Conservation (phyloP, 768 basidiomycete genomes). For the Tylopilus rubrobrunneus region DNA sequence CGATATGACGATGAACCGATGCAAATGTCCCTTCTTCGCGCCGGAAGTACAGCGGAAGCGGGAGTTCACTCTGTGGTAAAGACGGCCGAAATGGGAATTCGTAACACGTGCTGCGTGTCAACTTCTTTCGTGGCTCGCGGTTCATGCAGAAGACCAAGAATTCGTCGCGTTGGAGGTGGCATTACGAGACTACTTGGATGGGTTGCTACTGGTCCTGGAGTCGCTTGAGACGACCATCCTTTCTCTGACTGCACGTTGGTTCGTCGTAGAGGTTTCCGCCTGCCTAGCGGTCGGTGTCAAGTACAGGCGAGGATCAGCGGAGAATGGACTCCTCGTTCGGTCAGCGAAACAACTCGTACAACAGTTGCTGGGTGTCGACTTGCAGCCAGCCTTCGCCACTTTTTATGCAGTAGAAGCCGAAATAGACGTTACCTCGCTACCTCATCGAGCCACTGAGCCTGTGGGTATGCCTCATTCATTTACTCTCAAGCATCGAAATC, state of each 20-base stretch:
- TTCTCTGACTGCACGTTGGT: slow-evolving; percentile 55
- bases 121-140: slow-evolving; percentile 44
- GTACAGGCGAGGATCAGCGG: slow-evolving; percentile 25
- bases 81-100: slow-evolving; percentile 29
- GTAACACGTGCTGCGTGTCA: slow-evolving; percentile 40
- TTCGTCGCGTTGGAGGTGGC: slow-evolving; percentile 27
- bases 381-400: slow-evolving; percentile 32
- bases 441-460: slow-evolving; percentile 52
- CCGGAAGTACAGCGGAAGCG: slow-evolving; percentile 16
- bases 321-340: slow-evolving; percentile 20
- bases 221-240: slow-evolving; percentile 33
- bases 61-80: slow-evolving; percentile 8
- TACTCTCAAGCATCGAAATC: slow-evolving; percentile 34
- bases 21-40: slow-evolving; percentile 5
- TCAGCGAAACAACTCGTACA: slow-evolving; percentile 41
- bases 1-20: slow-evolving; percentile 21
- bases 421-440: slow-evolving; percentile 34
- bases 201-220: slow-evolving; percentile 37
- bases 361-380: slow-evolving; percentile 50
- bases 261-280: slow-evolving; percentile 52
- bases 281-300: slow-evolving; percentile 33
- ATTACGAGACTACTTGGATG: slow-evolving; percentile 36
- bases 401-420: slow-evolving; percentile 18
- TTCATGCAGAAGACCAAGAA: slow-evolving; percentile 34
- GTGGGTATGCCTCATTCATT: slow-evolving; percentile 72